A percentile compares a stretch with the other conserved stretches of the same genome.
Conservation (phyloP, 179 eudicot genomes). For the Silene noctiflora region DNA sequence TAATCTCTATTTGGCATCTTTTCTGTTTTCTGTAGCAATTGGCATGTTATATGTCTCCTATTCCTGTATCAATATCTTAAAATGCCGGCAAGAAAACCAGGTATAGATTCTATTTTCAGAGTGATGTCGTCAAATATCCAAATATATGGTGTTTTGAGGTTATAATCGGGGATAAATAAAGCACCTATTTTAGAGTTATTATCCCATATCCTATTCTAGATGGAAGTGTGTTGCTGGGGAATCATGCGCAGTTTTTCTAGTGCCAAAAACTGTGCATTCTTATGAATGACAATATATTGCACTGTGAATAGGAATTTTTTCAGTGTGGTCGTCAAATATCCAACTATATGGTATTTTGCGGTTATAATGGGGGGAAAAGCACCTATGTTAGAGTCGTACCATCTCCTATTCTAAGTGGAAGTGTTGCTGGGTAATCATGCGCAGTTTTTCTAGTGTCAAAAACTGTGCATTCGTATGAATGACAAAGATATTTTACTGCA, state of each 20-base stretch:
- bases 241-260: too few species aligned
- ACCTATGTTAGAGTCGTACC: not conserved
- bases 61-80: not conserved
- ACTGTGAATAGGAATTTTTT: not conserved
- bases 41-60: not conserved
- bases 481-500: too few species aligned
- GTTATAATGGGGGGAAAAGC: not conserved
- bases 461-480: too few species aligned
- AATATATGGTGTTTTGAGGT: constrained; percentile 2
- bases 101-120: not conserved
- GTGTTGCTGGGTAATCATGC: too few species aligned
- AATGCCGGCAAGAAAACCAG: constrained; percentile 2
- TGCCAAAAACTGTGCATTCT: too few species aligned
- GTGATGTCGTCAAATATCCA: not conserved
- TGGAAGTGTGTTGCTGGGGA: too few species aligned
- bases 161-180: not conserved
- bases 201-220: too few species aligned
- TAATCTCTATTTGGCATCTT: not conserved
- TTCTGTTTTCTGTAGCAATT: not conserved
- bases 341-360: not conserved
- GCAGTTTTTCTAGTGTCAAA: too few species aligned
- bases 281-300: too few species aligned
- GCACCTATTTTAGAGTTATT: not conserved
- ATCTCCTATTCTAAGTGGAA: too few species aligned
- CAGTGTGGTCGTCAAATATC: not conserved